Percentiles rank a stretch among this genome's conserved stretches.
These are phyloP conservation scores for Calonectria honghensis DNA, from an alignment of 2,329 filamentous ascomycete species.

Conservation along the genomic window DNA sequence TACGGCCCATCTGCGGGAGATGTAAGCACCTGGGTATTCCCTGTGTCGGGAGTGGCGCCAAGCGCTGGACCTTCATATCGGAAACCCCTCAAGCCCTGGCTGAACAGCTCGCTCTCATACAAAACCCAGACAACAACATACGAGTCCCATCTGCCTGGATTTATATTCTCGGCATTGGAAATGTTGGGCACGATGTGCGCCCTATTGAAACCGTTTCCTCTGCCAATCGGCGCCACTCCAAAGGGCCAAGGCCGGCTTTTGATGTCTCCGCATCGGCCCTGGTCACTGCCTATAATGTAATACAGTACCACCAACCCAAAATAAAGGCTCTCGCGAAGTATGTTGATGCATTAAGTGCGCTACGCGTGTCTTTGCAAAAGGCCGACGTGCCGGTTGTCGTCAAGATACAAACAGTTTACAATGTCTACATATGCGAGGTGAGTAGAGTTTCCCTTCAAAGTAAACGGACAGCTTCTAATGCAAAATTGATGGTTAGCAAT, in stretches of 20 bases:
- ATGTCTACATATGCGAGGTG: conserved; percentile 11
- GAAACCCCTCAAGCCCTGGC: neutral
- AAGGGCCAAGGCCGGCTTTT: neutral
- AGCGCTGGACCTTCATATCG: conserved; percentile 15
- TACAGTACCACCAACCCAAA: conserved; percentile 1
- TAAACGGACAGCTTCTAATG: accelerated
- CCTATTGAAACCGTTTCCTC: neutral
- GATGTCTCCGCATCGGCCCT: conserved; percentile 6
- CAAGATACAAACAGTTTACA: conserved; percentile 11
- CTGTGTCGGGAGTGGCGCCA: neutral
- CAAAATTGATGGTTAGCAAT: neutral
- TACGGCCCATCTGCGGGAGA: neutral
- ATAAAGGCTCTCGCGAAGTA: neutral
- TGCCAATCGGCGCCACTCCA: neutral
- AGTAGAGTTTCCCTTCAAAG: accelerated
- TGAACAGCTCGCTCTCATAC: neutral
- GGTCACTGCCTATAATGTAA: neutral
- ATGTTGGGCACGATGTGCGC: neutral
- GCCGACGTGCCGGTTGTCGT: neutral
- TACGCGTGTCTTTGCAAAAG: neutral
- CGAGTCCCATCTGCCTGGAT: neutral
- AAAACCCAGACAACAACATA: neutral
- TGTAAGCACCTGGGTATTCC: conserved; percentile 5
- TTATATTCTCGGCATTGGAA: conserved; percentile 17
- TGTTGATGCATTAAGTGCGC: neutral